Percentiles rank a stretch among this genome's conserved stretches.
phyloP scores from a whole-genome alignment of 805 yeast species.

The Wickerhamiella spandovensis region DNA sequence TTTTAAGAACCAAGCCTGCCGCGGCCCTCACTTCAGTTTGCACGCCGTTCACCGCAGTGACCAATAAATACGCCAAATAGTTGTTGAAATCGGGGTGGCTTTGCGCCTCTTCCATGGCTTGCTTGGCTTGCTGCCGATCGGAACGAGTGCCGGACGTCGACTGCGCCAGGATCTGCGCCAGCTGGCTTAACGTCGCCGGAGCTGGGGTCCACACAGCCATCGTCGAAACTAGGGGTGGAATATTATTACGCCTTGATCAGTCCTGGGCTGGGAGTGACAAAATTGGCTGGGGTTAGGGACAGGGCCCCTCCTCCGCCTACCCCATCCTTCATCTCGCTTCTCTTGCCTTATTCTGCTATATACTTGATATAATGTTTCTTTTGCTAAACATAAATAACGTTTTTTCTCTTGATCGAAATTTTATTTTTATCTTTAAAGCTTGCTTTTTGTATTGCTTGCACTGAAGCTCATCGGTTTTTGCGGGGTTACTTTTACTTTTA shows the following conservation, averaged over 20 bases:
- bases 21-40: constrained; percentile 62
- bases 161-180: constrained; percentile 53
- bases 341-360: not conserved
- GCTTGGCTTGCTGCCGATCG: constrained; percentile 54
- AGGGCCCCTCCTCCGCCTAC: no score
- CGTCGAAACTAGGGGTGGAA: not conserved
- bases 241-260: not conserved
- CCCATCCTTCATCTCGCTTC: not conserved
- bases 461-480: no score
- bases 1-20: constrained; percentile 78
- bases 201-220: constrained; percentile 54
- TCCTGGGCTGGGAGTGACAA: not conserved
- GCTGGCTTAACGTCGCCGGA: constrained; percentile 44
- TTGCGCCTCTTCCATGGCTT: constrained; percentile 57
- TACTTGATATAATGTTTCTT: no score
- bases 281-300: not conserved
- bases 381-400: no score
- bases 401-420: no score
- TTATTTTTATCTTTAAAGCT: no score
- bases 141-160: constrained; percentile 47
- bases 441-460: no score
- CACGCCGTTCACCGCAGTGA: constrained; percentile 34
- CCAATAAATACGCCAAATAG: constrained; percentile 59
- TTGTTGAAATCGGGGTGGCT: constrained; percentile 66
- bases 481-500: no score